Base-by-base conservation (phyloP, 768 basidiomycete genomes). In the Dictyophora rubrovolvata region DNA sequence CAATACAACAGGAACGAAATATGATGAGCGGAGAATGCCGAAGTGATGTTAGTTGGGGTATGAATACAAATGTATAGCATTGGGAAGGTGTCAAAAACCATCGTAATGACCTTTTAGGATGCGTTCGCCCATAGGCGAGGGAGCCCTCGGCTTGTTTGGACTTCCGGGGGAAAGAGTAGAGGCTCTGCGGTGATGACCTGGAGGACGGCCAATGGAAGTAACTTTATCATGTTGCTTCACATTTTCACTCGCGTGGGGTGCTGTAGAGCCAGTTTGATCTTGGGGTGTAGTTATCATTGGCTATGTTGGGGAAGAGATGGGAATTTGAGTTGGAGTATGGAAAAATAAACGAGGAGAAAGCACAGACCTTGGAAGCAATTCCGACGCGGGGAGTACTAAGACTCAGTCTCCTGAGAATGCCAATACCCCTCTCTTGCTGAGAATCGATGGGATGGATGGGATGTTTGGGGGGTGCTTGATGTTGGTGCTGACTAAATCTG, bases 101-200 rank as follows among this genome's bases (percentile, higher is more conserved):
- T 93, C 90, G 65, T 92, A 93, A 65, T 93, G 90, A 9, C 90
- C 90, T 75, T 89, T 93, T 64, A 93, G 79, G 61, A 93, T 91
- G 60, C 90, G 78, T 72, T 93, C 90, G 63, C 89, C 91, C 90
- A 91, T 92, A 6, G 89, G 89, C 42, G 87, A 89, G 18, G 89
- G 89, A 2, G 86, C 87, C 20, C 73, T 69, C 7, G 68, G 68
- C 9, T 63, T 61, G 42, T 21, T 77, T 78, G 14, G 36, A 22
- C 47, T 53, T 18, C 76, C 73, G 52, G 69, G 67, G 48, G 77
- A 78, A 9, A 68, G 61, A 56, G 85, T 68, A 18, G 85, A 86
- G 4, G 84, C 80, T n/a, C 85, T 79, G 18, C 86, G 83, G 59
- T 76, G 78, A 18, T 33, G 54, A 11, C 62, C 53, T 14, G 74